Percentiles rank a stretch among this genome's conserved stretches.
Conservation (phyloP, 768 basidiomycete species). For the Boletus subparvulus region DNA sequence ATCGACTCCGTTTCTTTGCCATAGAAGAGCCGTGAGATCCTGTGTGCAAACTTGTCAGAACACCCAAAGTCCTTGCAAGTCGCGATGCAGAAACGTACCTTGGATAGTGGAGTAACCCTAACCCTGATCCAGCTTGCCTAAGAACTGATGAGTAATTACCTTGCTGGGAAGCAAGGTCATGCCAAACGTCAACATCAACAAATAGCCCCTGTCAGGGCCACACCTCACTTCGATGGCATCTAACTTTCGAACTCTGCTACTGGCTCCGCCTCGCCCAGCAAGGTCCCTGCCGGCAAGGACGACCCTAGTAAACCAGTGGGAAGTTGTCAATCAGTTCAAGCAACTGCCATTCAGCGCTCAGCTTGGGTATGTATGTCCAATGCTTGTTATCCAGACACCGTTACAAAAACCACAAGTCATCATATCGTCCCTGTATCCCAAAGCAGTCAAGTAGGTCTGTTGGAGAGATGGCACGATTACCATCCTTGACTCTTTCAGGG, state of each 20-base stretch:
- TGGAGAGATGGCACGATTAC: background rate
- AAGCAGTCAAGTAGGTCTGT: background rate
- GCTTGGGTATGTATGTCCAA: background rate
- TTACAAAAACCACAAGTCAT: background rate
- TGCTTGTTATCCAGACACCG: background rate
- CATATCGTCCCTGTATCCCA: background rate
- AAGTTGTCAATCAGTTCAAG: background rate
- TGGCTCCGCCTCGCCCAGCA: too few relatives aligned
- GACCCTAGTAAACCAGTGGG: too few relatives aligned
- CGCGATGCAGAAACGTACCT: background rate
- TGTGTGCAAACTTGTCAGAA: background rate
- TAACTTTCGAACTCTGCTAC: too few relatives aligned
- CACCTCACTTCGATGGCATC: too few relatives aligned
- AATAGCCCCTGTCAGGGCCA: too few relatives aligned
- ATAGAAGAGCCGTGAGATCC: background rate
- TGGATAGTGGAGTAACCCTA: background rate
- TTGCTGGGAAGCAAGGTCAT: too few relatives aligned
- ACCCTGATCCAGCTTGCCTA: background rate
- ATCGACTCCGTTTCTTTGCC: conserved; percentile 16
- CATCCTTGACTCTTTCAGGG: background rate
- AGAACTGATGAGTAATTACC: conserved; percentile 8
- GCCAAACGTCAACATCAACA: too few relatives aligned
- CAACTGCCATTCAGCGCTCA: background rate
- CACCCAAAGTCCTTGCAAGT: background rate
- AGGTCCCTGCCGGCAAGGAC: too few relatives aligned